Base-by-base conservation (phyloP, 1,284 basidiomycete species). In the Cryptococcus maquisensis region DNA sequence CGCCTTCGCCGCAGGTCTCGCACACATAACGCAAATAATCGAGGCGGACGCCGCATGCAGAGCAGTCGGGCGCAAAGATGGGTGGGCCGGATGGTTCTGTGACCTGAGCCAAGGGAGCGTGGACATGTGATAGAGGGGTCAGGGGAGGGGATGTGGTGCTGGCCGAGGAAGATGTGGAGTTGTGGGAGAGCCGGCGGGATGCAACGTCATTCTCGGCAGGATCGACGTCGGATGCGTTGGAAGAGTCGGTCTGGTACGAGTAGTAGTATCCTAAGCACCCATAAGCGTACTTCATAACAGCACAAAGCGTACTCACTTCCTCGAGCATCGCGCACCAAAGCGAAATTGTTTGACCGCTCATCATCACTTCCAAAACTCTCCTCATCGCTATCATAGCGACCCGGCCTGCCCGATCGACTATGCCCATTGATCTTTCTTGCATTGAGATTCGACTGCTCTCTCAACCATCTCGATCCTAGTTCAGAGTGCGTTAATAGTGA, bases 11-110 rank as follows among this genome's bases (percentile, higher is more conserved):
- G 65, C 90, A 94, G 21, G 84, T 86, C 7, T 84, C 82, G 67
- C 90, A 95, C 15, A 92, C 85, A 68, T 94, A 94, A 47, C 88
- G 85, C 73, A 93, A 84, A 20, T 83, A 81, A 54, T 90, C 86
- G 9, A 95, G 78, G 4, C 84, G 67, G 0, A 81, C 71, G 15
- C 86, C 86, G 64, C 90, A 95, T 28, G 84, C 82, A 0, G 89
- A 90, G 72, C 90, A 94, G 57, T 84, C 82, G 0, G 88, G 88
- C 5, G 89, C 82, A 35, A 83, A 79, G 16, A 82, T 81, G 1
- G 83, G 82, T 3, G 83, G 82, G 0, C 77, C 74, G 24, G 73
- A 80, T 7, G 72, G 66, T 42, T 72, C 69, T n/a, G 54, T 48
- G 42, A 59, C 52, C 21, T 54, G 52, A 42, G 52, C 56, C 10